phyloP scores from a whole-genome alignment of 495 filamentous ascomycete genomes.

The Extremus antarcticus region DNA sequence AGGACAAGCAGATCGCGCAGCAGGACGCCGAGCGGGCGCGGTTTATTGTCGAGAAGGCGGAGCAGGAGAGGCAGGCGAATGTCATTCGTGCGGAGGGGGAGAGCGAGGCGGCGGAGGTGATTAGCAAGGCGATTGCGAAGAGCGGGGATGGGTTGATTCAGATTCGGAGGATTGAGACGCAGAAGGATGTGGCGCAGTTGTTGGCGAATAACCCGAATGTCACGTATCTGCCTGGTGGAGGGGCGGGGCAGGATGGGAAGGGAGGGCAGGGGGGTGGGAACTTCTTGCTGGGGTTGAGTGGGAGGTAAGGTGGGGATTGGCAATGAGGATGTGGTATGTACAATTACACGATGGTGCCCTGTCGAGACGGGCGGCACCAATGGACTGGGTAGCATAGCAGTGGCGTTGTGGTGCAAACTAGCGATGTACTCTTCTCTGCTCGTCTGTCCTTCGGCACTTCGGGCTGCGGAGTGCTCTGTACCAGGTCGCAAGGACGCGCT shows the following conservation, averaged over 20 bases:
- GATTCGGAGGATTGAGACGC: constrained; percentile 95
- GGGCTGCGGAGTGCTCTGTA: no score
- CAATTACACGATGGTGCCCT: background rate
- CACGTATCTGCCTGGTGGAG: constrained; percentile 78
- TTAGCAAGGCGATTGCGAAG: constrained; percentile 85
- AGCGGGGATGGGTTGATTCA: constrained; percentile 82
- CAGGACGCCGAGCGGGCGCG: constrained; percentile 94
- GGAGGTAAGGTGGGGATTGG: background rate
- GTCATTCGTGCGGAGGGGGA: constrained; percentile 97
- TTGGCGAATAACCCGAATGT: constrained; percentile 88
- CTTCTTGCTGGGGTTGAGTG: constrained; percentile 50
- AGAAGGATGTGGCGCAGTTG: constrained; percentile 88
- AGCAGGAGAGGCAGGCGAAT: constrained; percentile 97
- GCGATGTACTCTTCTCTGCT: background rate
- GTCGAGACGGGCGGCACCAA: background rate
- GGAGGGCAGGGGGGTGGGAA: constrained; percentile 47
- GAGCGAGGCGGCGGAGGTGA: constrained; percentile 89
- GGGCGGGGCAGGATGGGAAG: constrained; percentile 41
- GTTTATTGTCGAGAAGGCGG: constrained; percentile 97
- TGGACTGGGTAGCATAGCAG: background rate
- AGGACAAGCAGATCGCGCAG: constrained; percentile 99
- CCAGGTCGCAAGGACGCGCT: no score
- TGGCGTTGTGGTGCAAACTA: background rate
- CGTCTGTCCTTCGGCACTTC: no score
- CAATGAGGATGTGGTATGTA: background rate